Conservation (phyloP, 192 early-diverging fungal genomes). For the Backusella tarrabulga region DNA sequence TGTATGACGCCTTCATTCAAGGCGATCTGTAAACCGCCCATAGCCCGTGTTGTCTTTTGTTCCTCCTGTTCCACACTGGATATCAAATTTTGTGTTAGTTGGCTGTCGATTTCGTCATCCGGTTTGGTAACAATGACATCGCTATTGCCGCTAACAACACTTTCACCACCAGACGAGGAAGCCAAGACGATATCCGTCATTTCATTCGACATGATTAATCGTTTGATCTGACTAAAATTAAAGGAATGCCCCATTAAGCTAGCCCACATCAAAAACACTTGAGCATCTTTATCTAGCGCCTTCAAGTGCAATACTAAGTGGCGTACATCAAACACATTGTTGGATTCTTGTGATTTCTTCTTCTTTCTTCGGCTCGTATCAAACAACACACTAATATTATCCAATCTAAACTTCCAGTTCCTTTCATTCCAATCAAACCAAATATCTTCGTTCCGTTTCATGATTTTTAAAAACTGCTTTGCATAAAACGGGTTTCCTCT, state of each 20-base stretch:
- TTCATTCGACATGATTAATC: conserved; percentile 18
- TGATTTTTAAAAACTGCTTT: conserved; percentile 19
- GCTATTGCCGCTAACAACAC: neutral
- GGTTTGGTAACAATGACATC: neutral
- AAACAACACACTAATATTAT: neutral
- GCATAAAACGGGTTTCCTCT: conserved; percentile 27
- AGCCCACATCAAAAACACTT: conserved; percentile 29
- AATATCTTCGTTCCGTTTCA: conserved; percentile 26
- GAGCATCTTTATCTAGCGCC: conserved; percentile 10
- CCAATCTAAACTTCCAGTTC: conserved; percentile 25
- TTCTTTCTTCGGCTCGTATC: neutral
- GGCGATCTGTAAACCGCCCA: conserved; percentile 13
- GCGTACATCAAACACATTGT: conserved; percentile 12
- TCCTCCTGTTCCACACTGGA: neutral
- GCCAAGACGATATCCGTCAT: neutral
- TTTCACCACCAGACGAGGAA: neutral
- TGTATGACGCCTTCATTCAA: conserved; percentile 15
- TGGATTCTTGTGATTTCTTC: neutral
- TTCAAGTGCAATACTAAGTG: conserved; percentile 15
- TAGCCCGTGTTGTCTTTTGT: neutral
- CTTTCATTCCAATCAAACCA: conserved; percentile 26
- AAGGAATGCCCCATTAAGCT: conserved; percentile 21
- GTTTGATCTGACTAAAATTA: conserved; percentile 16
- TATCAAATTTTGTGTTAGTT: neutral
- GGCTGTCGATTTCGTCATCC: neutral